phyloP scores from a whole-genome alignment of 495 filamentous ascomycete genomes.

The Parathielavia appendiculata region DNA sequence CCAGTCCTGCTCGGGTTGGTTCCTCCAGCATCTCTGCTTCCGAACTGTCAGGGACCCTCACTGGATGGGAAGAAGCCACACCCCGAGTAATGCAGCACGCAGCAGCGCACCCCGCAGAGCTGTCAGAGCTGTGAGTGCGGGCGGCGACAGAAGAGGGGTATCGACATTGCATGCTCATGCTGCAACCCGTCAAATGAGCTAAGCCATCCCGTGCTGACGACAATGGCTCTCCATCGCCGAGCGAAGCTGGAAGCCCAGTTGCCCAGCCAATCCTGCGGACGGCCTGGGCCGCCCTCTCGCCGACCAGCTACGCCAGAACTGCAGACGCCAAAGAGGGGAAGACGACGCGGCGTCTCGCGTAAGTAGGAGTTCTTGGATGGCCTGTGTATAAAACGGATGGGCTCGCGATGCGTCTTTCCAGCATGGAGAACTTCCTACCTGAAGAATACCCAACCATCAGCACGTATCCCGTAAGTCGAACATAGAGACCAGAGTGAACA shows the following conservation, averaged over 20 bases:
- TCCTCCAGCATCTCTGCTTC: neutral
- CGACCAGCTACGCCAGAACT: no score
- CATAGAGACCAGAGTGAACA: neutral
- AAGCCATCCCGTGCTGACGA: neutral
- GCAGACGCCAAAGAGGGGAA: neutral
- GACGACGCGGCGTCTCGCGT: neutral
- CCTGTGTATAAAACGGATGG: neutral
- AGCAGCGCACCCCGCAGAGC: neutral
- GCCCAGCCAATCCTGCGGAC: neutral
- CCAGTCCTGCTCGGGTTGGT: neutral
- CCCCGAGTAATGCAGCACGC: neutral
- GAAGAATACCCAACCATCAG: neutral
- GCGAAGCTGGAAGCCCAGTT: neutral
- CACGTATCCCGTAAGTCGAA: neutral
- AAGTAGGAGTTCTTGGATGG: neutral
- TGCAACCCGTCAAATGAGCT: neutral
- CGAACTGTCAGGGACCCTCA: neutral
- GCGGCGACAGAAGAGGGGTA: neutral
- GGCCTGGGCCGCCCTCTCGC: no score
- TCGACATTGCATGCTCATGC: neutral
- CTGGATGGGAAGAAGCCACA: neutral
- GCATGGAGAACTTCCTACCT: neutral
- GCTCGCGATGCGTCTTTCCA: neutral
- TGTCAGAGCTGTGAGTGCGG: neutral
- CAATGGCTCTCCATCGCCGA: neutral